Evolutionary conservation across 306 rosid species (phyloP).

Genomic region (Parietaria judaica): DNA sequence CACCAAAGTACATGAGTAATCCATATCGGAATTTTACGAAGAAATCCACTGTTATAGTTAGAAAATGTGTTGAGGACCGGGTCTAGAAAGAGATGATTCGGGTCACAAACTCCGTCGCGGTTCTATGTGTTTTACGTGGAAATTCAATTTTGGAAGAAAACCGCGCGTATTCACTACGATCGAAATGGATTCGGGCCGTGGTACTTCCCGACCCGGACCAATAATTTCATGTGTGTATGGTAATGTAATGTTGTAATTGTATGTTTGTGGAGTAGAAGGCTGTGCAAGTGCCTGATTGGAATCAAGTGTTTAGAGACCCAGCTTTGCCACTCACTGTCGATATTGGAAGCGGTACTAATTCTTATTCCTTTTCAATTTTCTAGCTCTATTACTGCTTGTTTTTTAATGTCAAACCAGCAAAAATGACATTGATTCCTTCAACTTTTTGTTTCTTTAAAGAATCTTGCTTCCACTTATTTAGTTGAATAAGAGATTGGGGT

Average conservation of each 20-base stretch:
- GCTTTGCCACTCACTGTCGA: conserved; percentile 84
- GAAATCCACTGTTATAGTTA: no score
- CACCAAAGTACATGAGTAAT: no score
- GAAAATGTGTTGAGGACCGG: no score
- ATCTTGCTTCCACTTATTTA: conserved; percentile 1
- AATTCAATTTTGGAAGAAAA: no score
- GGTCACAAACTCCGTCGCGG: no score
- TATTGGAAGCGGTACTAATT: conserved; percentile 70
- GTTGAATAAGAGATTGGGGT: not conserved
- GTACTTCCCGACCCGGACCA: no score
- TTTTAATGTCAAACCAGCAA: not conserved
- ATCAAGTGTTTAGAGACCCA: conserved; percentile 68
- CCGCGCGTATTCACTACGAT: no score
- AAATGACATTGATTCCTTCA: not conserved
- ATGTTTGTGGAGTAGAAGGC: conserved; percentile 38
- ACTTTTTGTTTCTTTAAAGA: not conserved
- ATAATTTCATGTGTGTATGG: not conserved
- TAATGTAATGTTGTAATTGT: not conserved
- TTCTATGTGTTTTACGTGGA: no score
- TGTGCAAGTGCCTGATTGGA: conserved; percentile 70
- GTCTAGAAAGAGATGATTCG: no score
- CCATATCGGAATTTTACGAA: no score
- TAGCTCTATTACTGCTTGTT: not conserved
- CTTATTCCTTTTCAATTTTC: not conserved
- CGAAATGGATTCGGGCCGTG: no score